phyloP scores from a whole-genome alignment of 345 rosid species.

The Eucalyptus pauciflora region DNA sequence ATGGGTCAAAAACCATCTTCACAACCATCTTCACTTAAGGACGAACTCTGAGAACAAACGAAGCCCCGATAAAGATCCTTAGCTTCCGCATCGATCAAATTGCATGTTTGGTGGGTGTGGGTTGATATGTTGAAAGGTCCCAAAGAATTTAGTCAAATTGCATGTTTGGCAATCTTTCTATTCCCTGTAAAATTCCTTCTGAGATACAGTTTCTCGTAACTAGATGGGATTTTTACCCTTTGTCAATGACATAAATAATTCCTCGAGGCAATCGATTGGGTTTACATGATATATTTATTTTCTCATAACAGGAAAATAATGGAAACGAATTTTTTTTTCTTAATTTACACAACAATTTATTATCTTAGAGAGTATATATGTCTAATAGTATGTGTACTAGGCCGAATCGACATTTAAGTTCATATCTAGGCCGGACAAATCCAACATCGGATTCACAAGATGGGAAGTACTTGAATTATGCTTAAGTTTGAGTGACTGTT shows the following conservation, averaged over 20 bases:
- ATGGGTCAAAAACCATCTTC: background rate
- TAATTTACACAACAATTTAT: background rate
- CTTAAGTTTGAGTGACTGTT: background rate
- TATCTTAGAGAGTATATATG: background rate
- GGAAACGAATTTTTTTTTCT: background rate
- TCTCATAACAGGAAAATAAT: background rate
- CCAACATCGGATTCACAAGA: background rate
- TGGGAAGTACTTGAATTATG: background rate
- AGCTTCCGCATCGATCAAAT: background rate
- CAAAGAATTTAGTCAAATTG: background rate
- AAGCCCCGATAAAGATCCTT: background rate
- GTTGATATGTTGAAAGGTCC: background rate
- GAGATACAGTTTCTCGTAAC: background rate
- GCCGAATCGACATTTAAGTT: background rate
- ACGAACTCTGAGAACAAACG: conserved; percentile 20
- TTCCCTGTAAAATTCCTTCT: background rate
- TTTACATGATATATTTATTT: background rate
- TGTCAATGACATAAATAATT: background rate
- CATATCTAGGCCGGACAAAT: background rate
- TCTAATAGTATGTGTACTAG: background rate
- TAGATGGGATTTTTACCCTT: background rate
- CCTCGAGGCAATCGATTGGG: background rate
- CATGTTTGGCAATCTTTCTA: background rate
- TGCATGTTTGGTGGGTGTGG: background rate
- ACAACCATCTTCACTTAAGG: background rate